Conservation (phyloP, 139 green algal genomes). For the Ostreobium quekettii region DNA sequence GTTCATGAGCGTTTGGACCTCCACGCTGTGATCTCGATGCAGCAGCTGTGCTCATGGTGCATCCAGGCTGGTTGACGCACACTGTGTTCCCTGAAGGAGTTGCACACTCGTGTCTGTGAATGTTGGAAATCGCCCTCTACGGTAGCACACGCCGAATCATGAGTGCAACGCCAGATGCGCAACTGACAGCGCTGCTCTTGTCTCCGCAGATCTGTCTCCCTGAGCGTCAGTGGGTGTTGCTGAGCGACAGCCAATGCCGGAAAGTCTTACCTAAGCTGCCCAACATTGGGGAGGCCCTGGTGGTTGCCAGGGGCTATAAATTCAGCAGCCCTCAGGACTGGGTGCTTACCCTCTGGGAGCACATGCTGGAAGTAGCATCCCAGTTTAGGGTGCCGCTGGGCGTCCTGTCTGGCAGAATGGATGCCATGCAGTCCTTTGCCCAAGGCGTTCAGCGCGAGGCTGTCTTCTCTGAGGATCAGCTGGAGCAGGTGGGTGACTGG, state of each 20-base stretch:
- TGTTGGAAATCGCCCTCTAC: too few species aligned
- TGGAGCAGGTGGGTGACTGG: constrained; percentile 9
- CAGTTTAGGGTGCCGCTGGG: background rate
- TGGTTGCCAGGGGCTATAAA: constrained; percentile 17
- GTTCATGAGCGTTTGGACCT: too few species aligned
- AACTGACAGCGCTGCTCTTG: too few species aligned
- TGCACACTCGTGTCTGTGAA: too few species aligned
- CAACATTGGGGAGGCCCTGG: background rate
- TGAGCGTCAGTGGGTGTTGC: constrained; percentile 14
- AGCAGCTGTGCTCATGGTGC: too few species aligned
- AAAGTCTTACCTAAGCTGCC: constrained; percentile 12
- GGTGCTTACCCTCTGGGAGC: constrained; percentile 18
- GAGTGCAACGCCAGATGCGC: too few species aligned
- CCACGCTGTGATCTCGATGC: too few species aligned
- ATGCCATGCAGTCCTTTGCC: background rate
- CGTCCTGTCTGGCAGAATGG: background rate
- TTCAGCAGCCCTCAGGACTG: constrained; percentile 19
- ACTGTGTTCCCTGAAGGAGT: too few species aligned
- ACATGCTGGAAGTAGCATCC: constrained; percentile 6
- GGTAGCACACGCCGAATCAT: too few species aligned
- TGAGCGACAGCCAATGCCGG: background rate
- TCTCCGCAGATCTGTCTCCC: background rate
- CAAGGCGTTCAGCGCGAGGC: constrained; percentile 9
- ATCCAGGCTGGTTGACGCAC: too few species aligned
- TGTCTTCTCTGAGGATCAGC: constrained; percentile 12